Base-by-base conservation (phyloP, 2,329 filamentous ascomycete species). In the Sporothrix humicola region DNA sequence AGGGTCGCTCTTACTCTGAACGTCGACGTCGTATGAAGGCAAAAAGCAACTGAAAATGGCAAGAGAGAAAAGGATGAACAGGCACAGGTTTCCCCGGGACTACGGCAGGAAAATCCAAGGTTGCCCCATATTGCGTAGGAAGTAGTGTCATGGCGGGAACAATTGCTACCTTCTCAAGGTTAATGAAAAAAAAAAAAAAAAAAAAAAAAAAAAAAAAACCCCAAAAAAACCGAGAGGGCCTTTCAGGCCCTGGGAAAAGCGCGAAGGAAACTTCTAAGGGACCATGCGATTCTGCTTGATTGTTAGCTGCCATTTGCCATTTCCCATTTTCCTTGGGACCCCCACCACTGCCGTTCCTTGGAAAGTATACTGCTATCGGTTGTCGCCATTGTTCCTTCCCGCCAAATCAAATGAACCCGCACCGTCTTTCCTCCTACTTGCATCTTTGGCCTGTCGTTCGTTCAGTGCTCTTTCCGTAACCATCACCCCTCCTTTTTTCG, bases 71-170 rank as follows among this genome's bases (percentile, higher is more conserved):
- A 37, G 26, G 26, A 37, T 59, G 59, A 10, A 46, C 37, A 23
- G 31, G 42, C 59, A 20, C 59, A 65, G 37, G 37, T 46, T 65
- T 65, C 59, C 59, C 59, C n/a, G 59, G 59, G n/a, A 65, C 59
- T 46, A 46, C 59, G 59, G 37, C 59, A 65, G 46, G 56, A 3
- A 59, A 26, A 46, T 23, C 6, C 17, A 23, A 46, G 37, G 46
- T 13, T 23, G n/a, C n/a, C 59, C 59, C n/a, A 65, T 46, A 15
- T 20, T 37, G 31, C 31, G 31, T 37, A 37, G 31, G 20, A 12
- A 20, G 59, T 44, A 44, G 23, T 37, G 56, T 26, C 56, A 26
- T 56, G 10, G 52, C 56, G 12, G 6, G 26, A 63, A 44, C 7
- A 13, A 63, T 23, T 63, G 59, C 59, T 20, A 23, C 37, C 37